Percentiles rank a stretch among this genome's conserved stretches.
Evolutionary conservation across 768 basidiomycete genomes (phyloP).

Genomic region (Glaciozyma martinii): DNA sequence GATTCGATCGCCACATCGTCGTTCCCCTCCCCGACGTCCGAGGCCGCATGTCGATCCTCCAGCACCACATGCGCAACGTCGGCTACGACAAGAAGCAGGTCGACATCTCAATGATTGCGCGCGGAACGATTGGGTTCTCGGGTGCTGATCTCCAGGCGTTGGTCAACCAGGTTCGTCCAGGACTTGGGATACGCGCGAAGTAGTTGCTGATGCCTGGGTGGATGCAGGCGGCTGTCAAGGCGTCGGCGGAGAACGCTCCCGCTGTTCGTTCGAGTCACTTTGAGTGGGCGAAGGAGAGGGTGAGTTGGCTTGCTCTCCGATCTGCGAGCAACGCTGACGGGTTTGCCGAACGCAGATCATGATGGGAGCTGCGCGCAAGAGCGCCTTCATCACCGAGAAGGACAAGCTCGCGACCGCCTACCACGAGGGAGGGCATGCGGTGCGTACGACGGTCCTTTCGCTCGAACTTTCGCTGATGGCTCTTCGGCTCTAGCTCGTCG

Average conservation of each 20-base stretch:
- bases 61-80: constrained; percentile 81
- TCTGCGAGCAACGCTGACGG: constrained; percentile 49
- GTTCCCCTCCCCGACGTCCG: constrained; percentile 92
- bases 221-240: constrained; percentile 87
- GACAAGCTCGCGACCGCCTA: constrained; percentile 83
- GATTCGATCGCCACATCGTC: constrained; percentile 86
- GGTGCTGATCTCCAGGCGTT: constrained; percentile 96
- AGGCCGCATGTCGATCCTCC: constrained; percentile 80
- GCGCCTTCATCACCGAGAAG: constrained; percentile 76
- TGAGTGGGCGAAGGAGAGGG: constrained; percentile 87
- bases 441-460: background rate
- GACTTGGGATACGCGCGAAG: background rate
- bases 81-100: constrained; percentile 55
- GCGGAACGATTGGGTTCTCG: constrained; percentile 91
- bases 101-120: constrained; percentile 77
- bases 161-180: constrained; percentile 63
- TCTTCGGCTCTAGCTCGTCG: constrained; percentile 45
- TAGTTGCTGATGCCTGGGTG: constrained; percentile 7
- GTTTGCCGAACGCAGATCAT: constrained; percentile 50
- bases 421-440: constrained; percentile 56
- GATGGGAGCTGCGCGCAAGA: constrained; percentile 93
- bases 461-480: background rate
- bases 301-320: background rate
- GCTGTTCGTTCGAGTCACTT: constrained; percentile 72
- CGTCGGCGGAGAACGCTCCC: constrained; percentile 68